These are phyloP conservation scores for Immersiella caudata DNA, from an alignment of 495 filamentous ascomycete genomes.

Conservation along the genomic window DNA sequence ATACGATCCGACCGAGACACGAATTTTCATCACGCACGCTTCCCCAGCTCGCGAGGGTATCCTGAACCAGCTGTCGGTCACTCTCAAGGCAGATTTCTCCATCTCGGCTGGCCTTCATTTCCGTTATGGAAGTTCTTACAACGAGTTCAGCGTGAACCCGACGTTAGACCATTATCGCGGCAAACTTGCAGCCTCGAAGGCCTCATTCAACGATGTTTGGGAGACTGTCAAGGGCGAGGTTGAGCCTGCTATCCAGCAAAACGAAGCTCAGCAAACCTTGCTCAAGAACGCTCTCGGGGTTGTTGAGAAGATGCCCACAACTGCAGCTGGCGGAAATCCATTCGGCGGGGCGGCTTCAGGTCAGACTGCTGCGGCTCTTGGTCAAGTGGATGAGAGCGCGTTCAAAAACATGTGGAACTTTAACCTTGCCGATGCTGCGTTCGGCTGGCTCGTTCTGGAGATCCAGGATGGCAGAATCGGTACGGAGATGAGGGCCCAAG, in stretches of 20 bases:
- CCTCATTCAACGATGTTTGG: conserved; percentile 99
- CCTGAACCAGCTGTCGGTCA: conserved; percentile 96
- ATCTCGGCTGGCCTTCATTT: conserved; percentile 98
- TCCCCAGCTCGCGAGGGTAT: conserved; percentile 96
- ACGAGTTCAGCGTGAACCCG: conserved; percentile 99
- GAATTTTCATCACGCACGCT: conserved; percentile 95
- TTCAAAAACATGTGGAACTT: conserved; percentile 99
- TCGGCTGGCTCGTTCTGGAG: conserved; percentile 92
- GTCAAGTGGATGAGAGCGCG: conserved; percentile 95
- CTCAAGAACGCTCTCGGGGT: conserved; percentile 87
- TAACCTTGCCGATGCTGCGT: conserved; percentile 96
- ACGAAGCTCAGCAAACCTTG: conserved; percentile 87
- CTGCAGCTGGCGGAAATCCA: conserved; percentile 92
- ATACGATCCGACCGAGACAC: conserved; percentile 98
- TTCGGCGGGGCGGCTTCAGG: conserved; percentile 87
- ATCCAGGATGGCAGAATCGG: conserved; percentile 93
- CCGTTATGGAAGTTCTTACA: conserved; percentile 98
- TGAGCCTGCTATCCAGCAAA: conserved; percentile 86
- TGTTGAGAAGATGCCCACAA: conserved; percentile 93
- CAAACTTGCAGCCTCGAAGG: conserved; percentile 98
- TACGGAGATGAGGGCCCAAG: conserved; percentile 97
- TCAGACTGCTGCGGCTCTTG: conserved; percentile 60
- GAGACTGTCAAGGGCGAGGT: conserved; percentile 97
- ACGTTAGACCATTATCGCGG: conserved; percentile 98
- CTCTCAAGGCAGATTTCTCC: conserved; percentile 97